Evolutionary conservation across 345 rosid species (phyloP), one percentile per base, ranked within the genome.

Genomic region (Brassica carinata): DNA sequence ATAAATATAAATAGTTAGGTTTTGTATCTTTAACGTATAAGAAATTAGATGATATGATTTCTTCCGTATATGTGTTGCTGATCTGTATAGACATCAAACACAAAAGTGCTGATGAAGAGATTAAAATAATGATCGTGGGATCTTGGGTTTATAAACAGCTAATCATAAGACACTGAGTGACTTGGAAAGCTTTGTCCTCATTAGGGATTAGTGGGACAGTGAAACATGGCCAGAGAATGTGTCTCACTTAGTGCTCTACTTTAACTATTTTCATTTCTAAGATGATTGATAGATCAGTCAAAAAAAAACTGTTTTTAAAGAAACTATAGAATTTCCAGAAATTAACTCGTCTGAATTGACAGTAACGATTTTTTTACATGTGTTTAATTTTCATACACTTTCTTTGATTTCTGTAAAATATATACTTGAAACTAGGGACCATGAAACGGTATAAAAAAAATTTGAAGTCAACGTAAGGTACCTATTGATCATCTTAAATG

Each of bases 221-320:
- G 76, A 84, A 87, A 91, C 94, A 94, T 94, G 96, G 92, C 79
- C 71, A 75, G 84, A 86, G 92, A 88, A 91, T 92, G 90, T 90
- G 90, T 89, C 86, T 83, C 73, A 19, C 23, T 53, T 55, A 63
- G 8, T 80, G 72, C 48, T 65, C 38, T 11, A 6, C 58, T 36
- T 36, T 74, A 23, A 34, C 66, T 51, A 61, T 61, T 74, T 67
- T 74, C 71, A 61, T 45, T 15, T 48, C 26, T 14, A 11, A 45
- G 78, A 65, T 55, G 43, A 59, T 58, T 58, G 1, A 18, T 66
- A 33, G 58, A 51, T 17, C 19, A 45, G 74, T 33, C 62, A 51
- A 13, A 62, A 45, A 15, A 11, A 61, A 69, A 18, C 7, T 19
- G 6, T 27, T 58, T 33, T 8, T 8, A 48, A 3, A 19, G 5